These are phyloP conservation scores for Gossypium stocksii DNA, from an alignment of 345 rosid genomes.

Conservation along the genomic window DNA sequence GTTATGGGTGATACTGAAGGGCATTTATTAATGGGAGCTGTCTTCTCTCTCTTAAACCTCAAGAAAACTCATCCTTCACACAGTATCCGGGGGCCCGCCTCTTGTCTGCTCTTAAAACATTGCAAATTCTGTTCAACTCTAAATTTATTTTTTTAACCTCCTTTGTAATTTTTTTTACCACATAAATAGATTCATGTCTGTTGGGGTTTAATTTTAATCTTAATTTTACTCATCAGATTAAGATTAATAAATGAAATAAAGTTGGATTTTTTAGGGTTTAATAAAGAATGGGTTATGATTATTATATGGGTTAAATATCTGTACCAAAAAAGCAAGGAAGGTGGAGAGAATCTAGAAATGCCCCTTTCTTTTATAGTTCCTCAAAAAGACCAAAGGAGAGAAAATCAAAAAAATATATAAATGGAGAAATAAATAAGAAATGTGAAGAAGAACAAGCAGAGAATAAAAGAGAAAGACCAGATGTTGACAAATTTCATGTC, in stretches of 20 bases:
- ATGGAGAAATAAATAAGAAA: conserved; percentile 3
- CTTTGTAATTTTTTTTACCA: neutral
- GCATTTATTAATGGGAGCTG: conserved; percentile 15
- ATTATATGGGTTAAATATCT: conserved; percentile 2
- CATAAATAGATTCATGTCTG: too few relatives aligned
- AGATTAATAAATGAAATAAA: too few relatives aligned
- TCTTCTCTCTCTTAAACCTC: conserved; percentile 15
- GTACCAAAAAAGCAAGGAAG: conserved; percentile 28
- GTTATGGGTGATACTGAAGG: conserved; percentile 23
- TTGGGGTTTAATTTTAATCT: too few relatives aligned
- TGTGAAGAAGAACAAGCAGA: conserved; percentile 54
- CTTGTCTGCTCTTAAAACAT: conserved; percentile 12
- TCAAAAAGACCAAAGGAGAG: conserved; percentile 5
- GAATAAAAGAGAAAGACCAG: conserved; percentile 84
- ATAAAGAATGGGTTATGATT: neutral
- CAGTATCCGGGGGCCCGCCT: conserved; percentile 27
- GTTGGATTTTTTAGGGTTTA: neutral
- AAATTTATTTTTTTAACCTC: too few relatives aligned
- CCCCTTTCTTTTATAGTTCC: conserved; percentile 13
- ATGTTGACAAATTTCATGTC: conserved; percentile 98
- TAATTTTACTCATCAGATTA: too few relatives aligned
- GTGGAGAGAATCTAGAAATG: conserved; percentile 60
- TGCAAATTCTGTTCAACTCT: neutral
- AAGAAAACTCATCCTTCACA: conserved; percentile 32
- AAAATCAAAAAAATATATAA: neutral